Conservation (phyloP, 2,329 filamentous ascomycete genomes). For the Stemphylium beticola region DNA sequence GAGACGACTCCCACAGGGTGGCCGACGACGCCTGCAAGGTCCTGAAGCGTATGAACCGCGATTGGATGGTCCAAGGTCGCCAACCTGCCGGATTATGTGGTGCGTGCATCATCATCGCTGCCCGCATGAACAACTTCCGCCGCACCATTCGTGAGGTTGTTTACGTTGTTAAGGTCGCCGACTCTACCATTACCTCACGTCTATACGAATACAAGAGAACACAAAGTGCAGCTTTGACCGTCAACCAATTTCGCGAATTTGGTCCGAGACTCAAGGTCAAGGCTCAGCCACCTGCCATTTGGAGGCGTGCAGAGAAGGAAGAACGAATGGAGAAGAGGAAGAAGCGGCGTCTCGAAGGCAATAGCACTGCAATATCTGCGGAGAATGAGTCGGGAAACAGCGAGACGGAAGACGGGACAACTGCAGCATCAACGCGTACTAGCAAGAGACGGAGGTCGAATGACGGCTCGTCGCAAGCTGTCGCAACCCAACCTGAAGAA, state of each 20-base stretch:
- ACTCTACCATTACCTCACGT: constrained; percentile 88
- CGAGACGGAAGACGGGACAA: constrained; percentile 18
- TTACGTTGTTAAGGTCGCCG: constrained; percentile 97
- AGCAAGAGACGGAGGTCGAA: constrained; percentile 36
- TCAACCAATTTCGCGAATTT: constrained; percentile 80
- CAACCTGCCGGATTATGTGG: constrained; percentile 93
- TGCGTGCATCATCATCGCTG: constrained; percentile 90
- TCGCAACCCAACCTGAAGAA: constrained; percentile 7
- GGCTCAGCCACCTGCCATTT: constrained; percentile 76
- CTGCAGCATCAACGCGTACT: constrained; percentile 15
- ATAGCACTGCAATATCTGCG: constrained; percentile 10
- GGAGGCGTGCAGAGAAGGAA: constrained; percentile 64
- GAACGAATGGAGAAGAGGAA: constrained; percentile 43
- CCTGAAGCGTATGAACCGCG: constrained; percentile 89
- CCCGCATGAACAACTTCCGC: constrained; percentile 97
- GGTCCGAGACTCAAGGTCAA: constrained; percentile 71
- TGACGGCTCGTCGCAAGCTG: constrained; percentile 23
- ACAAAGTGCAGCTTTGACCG: constrained; percentile 80
- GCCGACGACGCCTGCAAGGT: constrained; percentile 87
- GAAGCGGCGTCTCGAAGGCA: constrained; percentile 13
- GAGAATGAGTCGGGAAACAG: constrained; percentile 3
- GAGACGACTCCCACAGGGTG: constrained; percentile 78
- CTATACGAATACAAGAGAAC: constrained; percentile 91
- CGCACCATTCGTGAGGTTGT: constrained; percentile 92
- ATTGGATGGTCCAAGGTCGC: constrained; percentile 97